A percentile compares a stretch with the other conserved stretches of the same genome.
phyloP scores from a whole-genome alignment of 257 asterid genomes.

The Solanum clarkiae region DNA sequence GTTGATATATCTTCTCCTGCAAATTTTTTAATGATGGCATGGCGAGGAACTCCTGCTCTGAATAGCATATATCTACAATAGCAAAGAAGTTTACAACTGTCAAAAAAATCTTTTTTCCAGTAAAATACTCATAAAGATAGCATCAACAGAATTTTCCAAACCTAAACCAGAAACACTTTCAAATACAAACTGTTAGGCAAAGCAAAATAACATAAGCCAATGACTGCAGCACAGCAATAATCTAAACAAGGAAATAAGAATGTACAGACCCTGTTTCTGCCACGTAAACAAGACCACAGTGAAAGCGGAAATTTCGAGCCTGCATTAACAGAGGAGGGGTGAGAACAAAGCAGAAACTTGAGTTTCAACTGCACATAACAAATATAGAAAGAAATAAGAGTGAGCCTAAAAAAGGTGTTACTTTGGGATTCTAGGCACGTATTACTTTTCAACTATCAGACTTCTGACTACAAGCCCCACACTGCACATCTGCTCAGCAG shows the following conservation, averaged over 20 bases:
- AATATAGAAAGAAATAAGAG: neutral
- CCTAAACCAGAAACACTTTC: neutral
- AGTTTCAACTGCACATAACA: neutral
- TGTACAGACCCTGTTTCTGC: constrained; percentile 81
- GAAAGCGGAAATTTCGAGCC: constrained; percentile 97
- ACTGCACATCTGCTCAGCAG: neutral
- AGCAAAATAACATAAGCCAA: neutral
- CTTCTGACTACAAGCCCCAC: neutral
- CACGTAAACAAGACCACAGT: constrained; percentile 93
- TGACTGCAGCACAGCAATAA: neutral
- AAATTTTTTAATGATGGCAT: constrained; percentile 91
- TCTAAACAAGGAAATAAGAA: constrained; percentile 1
- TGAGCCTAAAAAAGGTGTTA: neutral
- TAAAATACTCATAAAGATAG: neutral
- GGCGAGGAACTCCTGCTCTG: constrained; percentile 97
- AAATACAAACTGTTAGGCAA: neutral
- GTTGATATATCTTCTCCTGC: constrained; percentile 82
- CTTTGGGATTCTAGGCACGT: neutral
- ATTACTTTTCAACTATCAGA: neutral
- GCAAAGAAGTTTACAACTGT: neutral
- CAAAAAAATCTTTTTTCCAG: neutral
- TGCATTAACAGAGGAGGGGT: constrained; percentile 19
- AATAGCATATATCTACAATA: constrained; percentile 75
- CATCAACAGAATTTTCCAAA: neutral
- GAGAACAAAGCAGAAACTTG: neutral